Evolutionary conservation across 2,329 filamentous ascomycete genomes (phyloP).

Genomic region (Fusarium avenaceum): DNA sequence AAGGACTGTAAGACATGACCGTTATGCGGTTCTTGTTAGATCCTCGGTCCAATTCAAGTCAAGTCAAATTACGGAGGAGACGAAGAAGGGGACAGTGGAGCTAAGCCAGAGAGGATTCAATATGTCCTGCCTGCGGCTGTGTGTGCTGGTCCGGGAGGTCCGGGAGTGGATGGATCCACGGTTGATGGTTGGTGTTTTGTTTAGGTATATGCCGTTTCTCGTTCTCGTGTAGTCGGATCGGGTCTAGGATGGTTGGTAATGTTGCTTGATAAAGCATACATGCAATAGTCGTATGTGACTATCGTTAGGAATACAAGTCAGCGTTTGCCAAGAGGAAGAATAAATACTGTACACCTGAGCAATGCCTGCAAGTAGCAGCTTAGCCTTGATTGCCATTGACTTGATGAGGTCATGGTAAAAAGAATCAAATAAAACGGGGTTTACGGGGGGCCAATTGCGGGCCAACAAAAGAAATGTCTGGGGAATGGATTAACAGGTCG

Average conservation of each 20-base stretch:
- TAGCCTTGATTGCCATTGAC: constrained; percentile 14
- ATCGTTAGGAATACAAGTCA: not conserved
- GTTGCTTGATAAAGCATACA: not conserved
- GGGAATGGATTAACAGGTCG: constrained; percentile 34
- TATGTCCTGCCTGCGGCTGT: constrained; percentile 27
- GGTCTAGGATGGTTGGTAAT: not conserved
- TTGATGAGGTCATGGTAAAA: constrained; percentile 47
- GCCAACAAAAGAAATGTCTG: constrained; percentile 26
- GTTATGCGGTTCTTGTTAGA: constrained; percentile 14
- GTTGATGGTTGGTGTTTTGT: constrained; percentile 43
- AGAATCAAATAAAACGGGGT: constrained; percentile 27
- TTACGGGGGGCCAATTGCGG: constrained; percentile 35
- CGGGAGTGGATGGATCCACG: constrained; percentile 46
- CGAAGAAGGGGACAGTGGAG: constrained; percentile 35
- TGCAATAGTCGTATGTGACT: not conserved
- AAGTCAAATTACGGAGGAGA: constrained; percentile 19
- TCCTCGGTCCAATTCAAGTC: constrained; percentile 27
- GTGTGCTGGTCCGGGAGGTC: constrained; percentile 44
- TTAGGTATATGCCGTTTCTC: constrained; percentile 26
- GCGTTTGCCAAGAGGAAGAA: not conserved
- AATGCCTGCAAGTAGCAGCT: constrained; percentile 17
- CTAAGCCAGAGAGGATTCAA: constrained; percentile 27
- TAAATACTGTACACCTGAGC: constrained; percentile 4
- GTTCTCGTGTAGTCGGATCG: constrained; percentile 19
- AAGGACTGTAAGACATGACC: constrained; percentile 30